These are phyloP conservation scores for Eucalyptus leucophloia DNA, from an alignment of 345 rosid genomes.

Conservation along the genomic window DNA sequence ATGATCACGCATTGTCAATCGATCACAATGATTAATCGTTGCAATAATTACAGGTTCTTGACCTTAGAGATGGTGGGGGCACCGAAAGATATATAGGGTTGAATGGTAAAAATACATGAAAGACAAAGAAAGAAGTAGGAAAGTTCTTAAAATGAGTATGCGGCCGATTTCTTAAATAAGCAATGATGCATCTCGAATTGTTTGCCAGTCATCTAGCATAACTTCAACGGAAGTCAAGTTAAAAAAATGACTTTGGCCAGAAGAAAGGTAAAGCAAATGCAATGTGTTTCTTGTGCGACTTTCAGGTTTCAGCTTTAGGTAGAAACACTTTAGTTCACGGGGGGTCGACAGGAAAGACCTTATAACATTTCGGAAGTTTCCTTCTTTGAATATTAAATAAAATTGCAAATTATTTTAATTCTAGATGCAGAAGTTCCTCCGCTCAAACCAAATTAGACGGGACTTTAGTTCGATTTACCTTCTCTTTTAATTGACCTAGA, in stretches of 20 bases:
- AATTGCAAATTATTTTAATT: not conserved
- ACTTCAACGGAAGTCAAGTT: not conserved
- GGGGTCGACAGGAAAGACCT: not conserved
- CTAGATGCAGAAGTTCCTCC: not conserved
- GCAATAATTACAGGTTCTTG: not conserved
- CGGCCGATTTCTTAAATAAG: not conserved
- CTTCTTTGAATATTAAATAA: not conserved
- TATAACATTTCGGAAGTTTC: not conserved
- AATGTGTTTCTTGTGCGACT: not conserved
- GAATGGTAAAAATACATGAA: not conserved
- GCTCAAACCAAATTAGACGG: not conserved
- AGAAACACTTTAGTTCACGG: not conserved
- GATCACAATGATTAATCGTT: not conserved
- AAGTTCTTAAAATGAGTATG: not conserved
- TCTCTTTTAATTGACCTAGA: not conserved
- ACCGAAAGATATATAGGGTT: not conserved
- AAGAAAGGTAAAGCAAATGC: too few species aligned
- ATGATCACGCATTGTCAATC: not conserved
- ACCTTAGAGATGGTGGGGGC: not conserved
- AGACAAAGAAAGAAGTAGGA: not conserved
- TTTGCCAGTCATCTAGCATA: not conserved
- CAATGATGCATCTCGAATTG: not conserved
- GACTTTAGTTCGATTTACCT: not conserved
- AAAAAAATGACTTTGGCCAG: not conserved
- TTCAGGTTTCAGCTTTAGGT: not conserved